Evolutionary conservation across 2,329 filamentous ascomycete genomes (phyloP), one percentile per base, ranked within the genome.

Genomic region (Microascus cirrosus): DNA sequence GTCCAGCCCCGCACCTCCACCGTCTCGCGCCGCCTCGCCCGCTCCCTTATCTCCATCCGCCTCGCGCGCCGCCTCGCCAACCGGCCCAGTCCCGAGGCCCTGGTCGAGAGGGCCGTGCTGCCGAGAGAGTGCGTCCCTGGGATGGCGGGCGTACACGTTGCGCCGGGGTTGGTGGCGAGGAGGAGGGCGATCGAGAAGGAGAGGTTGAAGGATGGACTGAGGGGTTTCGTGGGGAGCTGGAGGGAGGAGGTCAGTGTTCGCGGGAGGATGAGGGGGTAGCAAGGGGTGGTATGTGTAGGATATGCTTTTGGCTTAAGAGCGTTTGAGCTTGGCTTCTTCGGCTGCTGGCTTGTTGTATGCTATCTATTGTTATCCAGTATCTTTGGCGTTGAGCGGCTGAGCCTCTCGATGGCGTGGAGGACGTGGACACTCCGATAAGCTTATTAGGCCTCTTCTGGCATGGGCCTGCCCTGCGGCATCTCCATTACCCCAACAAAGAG

Each of bases 1-100:
- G 86, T 88, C 69, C 70, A 88, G 50, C 86, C 84, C 48, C 75
- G 79, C 58, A 89, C 83, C 15, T 81, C 85, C 36, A 76, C 85
- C 53, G 78, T 85, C 25, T 86, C 85, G 3, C 80, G 84, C 22
- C 74, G 77, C 24, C 77, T 90, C 2, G 81, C 80, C 53, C 79
- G 84, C 58, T 85, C 78, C 15, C 75, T 90, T 2, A 80, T 84
- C 6, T 79, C 80, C 56, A 89, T 89, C 64, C 81, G 81, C 34
- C 76, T 90, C 4, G 80, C 84, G 28, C 80, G 81, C 54, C 79
- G 80, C 12, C 74, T 89, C 2, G 77, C 81, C 20, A 71, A 76
- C 10, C 77, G 86, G 1, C 85, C 85, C 0, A 79, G 81, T 2
- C 74, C 80, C 6, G 77, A 82, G 60, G 75, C 77, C 10, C 74